Conservation (phyloP, 805 yeast species). For the Kodamaea lidongshanica region DNA sequence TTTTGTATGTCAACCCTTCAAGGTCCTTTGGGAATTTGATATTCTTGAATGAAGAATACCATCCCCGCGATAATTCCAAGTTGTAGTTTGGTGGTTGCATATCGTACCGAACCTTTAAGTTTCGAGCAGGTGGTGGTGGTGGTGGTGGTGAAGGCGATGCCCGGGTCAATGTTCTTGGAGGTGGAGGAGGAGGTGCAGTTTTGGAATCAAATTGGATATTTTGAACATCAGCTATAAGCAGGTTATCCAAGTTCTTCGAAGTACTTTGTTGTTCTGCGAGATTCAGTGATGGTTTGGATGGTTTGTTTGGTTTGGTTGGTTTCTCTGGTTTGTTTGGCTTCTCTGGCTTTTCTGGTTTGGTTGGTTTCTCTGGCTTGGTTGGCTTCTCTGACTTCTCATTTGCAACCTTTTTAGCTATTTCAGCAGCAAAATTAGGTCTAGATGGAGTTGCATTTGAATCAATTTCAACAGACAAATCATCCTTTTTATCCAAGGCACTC, state of each 20-base stretch:
- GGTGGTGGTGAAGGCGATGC: constrained; percentile 15
- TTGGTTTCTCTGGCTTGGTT: constrained; percentile 15
- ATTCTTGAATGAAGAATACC: constrained; percentile 37
- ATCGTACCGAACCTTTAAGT: too few relatives aligned
- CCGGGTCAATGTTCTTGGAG: constrained; percentile 22
- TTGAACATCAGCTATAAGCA: background rate
- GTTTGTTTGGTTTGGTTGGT: constrained; percentile 2
- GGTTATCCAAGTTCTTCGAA: background rate
- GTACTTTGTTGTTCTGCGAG: background rate
- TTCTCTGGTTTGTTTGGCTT: constrained; percentile 7
- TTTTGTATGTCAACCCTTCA: constrained; percentile 27
- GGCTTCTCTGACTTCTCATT: constrained; percentile 7
- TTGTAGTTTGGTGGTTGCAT: constrained; percentile 32
- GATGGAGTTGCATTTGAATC: constrained; percentile 1
- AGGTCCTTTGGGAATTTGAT: constrained; percentile 34
- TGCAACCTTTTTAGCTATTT: constrained; percentile 15
- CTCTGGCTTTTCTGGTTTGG: constrained; percentile 11
- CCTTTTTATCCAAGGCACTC: constrained; percentile 6
- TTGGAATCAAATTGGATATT: too few relatives aligned
- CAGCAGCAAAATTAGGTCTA: constrained; percentile 24
- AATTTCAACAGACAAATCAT: background rate
- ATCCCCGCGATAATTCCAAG: constrained; percentile 38
- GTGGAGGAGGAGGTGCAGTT: constrained; percentile 27
- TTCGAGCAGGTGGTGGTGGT: constrained; percentile 13
- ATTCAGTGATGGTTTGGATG: constrained; percentile 5